These are phyloP conservation scores for Xylaria multiplex DNA, from an alignment of 2,329 filamentous ascomycete genomes.

Conservation along the genomic window DNA sequence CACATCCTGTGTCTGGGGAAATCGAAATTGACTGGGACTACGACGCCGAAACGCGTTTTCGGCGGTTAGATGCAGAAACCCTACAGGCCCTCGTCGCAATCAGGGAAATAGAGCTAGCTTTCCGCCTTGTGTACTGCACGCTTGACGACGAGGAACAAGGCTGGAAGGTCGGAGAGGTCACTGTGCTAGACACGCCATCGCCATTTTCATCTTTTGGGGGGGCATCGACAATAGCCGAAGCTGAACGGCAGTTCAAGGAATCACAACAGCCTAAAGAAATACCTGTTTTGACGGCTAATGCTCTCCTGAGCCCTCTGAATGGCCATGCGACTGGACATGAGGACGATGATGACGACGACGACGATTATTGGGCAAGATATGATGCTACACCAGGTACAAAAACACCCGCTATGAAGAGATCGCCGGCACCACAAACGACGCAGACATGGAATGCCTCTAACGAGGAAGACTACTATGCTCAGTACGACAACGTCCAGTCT, in stretches of 20 bases:
- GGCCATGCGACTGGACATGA: conserved; percentile 26
- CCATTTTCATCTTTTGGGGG: conserved; percentile 67
- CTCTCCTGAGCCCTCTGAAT: conserved; percentile 28
- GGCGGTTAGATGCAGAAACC: conserved; percentile 79
- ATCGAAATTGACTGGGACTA: conserved; percentile 77
- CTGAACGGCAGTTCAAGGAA: conserved; percentile 65
- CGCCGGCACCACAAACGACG: conserved; percentile 65
- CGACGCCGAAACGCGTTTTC: conserved; percentile 71
- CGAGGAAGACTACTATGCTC: conserved; percentile 79
- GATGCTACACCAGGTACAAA: conserved; percentile 73
- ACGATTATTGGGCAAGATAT: conserved; percentile 82
- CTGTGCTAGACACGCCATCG: conserved; percentile 64
- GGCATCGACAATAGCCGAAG: conserved; percentile 63
- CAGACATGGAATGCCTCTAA: conserved; percentile 52
- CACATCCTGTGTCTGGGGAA: conserved; percentile 83
- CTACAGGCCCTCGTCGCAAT: conserved; percentile 74
- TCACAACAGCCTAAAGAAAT: conserved; percentile 44
- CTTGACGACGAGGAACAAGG: conserved; percentile 71
- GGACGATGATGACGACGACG: conserved; percentile 69
- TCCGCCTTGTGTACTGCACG: conserved; percentile 76
- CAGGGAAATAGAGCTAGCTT: conserved; percentile 68
- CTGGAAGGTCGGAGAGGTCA: conserved; percentile 79
- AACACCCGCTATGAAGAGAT: conserved; percentile 70
- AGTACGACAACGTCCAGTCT: conserved; percentile 81
- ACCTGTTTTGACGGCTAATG: conserved; percentile 30